Conservation (phyloP, 306 rosid genomes). For the Amphicarpaea edgeworthii region DNA sequence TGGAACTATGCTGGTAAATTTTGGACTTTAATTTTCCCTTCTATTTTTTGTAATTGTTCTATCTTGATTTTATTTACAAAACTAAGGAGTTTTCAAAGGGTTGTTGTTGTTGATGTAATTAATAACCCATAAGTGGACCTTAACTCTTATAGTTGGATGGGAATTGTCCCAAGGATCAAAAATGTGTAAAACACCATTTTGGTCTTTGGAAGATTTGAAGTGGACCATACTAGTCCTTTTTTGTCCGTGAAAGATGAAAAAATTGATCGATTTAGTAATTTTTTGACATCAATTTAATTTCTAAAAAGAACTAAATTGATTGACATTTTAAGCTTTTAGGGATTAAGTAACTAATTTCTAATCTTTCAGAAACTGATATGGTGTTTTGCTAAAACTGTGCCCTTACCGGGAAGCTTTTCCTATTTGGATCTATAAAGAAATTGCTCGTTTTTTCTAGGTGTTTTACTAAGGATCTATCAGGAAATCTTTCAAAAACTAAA, state of each 20-base stretch:
- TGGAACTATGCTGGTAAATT: constrained; percentile 85
- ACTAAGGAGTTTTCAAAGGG: constrained; percentile 5
- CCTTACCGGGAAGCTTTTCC: neutral
- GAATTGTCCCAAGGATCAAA: neutral
- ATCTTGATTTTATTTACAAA: constrained; percentile 29
- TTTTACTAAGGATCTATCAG: too few species aligned
- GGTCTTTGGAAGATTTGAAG: neutral
- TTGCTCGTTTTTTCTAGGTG: constrained; percentile 9
- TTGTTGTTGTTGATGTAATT: neutral
- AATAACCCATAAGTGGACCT: constrained; percentile 4
- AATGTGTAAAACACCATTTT: neutral
- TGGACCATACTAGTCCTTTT: neutral
- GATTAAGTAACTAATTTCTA: neutral
- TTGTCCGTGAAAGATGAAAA: neutral
- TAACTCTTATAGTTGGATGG: neutral
- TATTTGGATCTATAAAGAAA: neutral
- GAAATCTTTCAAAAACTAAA: constrained; percentile 8
- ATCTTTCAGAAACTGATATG: neutral
- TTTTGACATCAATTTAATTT: neutral
- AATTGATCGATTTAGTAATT: neutral
- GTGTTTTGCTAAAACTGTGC: neutral
- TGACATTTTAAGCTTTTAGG: neutral
- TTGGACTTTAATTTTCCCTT: constrained; percentile 4
- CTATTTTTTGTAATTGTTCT: neutral
- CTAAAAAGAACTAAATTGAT: neutral